Evolutionary conservation across 164 flowering plant genomes (phyloP), one percentile per base, ranked within the genome.

Genomic region (Akebia trifoliata): DNA sequence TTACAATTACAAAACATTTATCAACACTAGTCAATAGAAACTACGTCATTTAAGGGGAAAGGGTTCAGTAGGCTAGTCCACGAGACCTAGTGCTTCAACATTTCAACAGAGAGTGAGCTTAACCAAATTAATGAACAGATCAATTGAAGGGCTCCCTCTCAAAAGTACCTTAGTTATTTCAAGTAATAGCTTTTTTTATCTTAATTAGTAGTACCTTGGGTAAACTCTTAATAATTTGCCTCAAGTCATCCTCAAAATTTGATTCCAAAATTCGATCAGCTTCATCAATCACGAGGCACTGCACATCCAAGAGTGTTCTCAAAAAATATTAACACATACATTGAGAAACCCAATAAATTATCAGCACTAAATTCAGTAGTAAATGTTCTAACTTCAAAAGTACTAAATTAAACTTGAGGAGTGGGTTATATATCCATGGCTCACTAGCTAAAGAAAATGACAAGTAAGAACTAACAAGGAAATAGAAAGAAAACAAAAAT

Each of bases 181-280:
- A n/a, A n/a, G n/a, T n/a, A n/a, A n/a, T n/a, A n/a, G n/a, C n/a
- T n/a, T n/a, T n/a, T n/a, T n/a, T n/a, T n/a, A n/a, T 25, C 48
- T 11, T 8, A 44, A 44, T 28, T 21, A 36, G 29, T 24, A 49
- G 28, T 65, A 85, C 99, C 95, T 90, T 90, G 2, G 96, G 97
- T 43, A 94, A 69, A 69, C 79, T 50, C 65, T 80, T 86, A 53
- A 94, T 70, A 51, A 94, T 94, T 64, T 90, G 89, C 67, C 66
- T 88, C 97, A 94, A 88, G 63, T 90, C 97, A 56, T 90, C 97
- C 75, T 90, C 97, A 68, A 94, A 94, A 57, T 90, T 90, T 2
- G 81, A 81, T 69, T 94, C 97, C 78, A 94, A 58, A 39, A 94
- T 81, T 68, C 96, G 74, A 64, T 94, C 97, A 64, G 97, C 99